Conservation (phyloP, 2,329 filamentous ascomycete genomes). For the Rasamsonia emersonii region DNA sequence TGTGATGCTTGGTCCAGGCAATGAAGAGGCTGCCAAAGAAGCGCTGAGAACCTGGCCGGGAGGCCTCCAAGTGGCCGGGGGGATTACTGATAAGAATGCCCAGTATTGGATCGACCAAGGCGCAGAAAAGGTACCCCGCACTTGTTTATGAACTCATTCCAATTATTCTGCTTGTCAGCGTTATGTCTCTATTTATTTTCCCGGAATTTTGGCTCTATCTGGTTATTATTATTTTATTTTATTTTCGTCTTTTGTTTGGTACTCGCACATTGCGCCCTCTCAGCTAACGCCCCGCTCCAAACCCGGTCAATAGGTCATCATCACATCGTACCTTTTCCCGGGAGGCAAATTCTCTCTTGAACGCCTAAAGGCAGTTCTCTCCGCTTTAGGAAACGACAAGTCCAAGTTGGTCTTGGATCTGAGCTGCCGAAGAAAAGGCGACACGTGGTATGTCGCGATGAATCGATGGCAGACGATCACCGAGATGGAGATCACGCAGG, state of each 20-base stretch:
- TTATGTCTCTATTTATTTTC: neutral
- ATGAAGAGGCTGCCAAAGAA: conserved; percentile 69
- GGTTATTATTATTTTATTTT: conserved; percentile 1
- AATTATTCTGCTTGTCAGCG: too few species aligned
- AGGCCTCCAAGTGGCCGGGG: conserved; percentile 84
- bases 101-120: conserved; percentile 76
- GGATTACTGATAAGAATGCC: conserved; percentile 80
- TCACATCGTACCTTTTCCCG: conserved; percentile 92
- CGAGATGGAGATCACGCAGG: conserved; percentile 85
- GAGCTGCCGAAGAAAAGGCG: conserved; percentile 70
- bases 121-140: conserved; percentile 81
- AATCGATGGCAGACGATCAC: conserved; percentile 99
- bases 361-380: conserved; percentile 65
- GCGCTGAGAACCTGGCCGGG: conserved; percentile 70
- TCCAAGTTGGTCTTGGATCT: conserved; percentile 86
- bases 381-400: conserved; percentile 63
- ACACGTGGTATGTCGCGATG: conserved; percentile 94
- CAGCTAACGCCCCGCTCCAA: too few species aligned
- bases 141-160: too few species aligned
- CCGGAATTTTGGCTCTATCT: neutral
- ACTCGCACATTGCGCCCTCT: conserved; percentile 8
- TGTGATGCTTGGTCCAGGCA: conserved; percentile 90
- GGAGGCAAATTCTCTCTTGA: conserved; percentile 69
- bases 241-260: conserved; percentile 8
- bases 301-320: conserved; percentile 90